Conservation (phyloP, 2,329 filamentous ascomycete species). For the Penicillium sp. region DNA sequence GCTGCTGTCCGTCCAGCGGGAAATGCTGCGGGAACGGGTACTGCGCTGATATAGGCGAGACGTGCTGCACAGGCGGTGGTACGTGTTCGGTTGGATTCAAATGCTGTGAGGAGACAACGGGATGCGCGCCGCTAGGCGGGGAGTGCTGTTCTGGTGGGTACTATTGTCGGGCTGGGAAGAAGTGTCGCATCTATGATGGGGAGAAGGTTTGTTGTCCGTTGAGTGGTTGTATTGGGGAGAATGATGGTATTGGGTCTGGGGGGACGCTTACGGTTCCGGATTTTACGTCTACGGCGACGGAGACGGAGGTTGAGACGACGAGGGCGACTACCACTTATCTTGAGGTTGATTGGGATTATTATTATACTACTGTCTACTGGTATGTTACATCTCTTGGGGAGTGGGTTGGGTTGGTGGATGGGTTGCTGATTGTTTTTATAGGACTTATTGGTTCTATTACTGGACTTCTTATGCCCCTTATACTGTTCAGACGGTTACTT, state of each 20-base stretch:
- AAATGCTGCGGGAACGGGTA: constrained; percentile 18
- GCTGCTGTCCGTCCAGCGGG: constrained; percentile 12
- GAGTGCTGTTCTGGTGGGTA: constrained; percentile 18
- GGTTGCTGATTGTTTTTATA: background rate
- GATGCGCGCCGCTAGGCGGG: constrained; percentile 16
- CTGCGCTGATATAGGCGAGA: constrained; percentile 13
- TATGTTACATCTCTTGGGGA: background rate
- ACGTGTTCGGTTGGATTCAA: constrained; percentile 19
- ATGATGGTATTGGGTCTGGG: constrained; percentile 8
- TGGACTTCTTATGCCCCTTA: constrained; percentile 22
- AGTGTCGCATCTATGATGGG: constrained; percentile 13
- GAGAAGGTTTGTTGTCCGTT: constrained; percentile 14
- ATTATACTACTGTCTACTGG: constrained; percentile 22
- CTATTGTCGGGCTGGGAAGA: constrained; percentile 18
- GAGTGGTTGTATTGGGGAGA: constrained; percentile 14
- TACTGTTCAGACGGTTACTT: constrained; percentile 18
- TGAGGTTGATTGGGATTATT: constrained; percentile 11
- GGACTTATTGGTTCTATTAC: constrained; percentile 22
- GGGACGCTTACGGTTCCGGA: background rate
- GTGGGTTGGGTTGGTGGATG: no score
- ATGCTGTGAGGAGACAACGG: constrained; percentile 11
- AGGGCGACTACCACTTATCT: background rate
- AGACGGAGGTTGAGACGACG: constrained; percentile 5
- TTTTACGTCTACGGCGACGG: background rate
- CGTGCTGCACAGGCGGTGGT: constrained; percentile 12